These are phyloP conservation scores for Immersiporthe knoxdaviesiana DNA, from an alignment of 2,329 filamentous ascomycete genomes.

Conservation along the genomic window DNA sequence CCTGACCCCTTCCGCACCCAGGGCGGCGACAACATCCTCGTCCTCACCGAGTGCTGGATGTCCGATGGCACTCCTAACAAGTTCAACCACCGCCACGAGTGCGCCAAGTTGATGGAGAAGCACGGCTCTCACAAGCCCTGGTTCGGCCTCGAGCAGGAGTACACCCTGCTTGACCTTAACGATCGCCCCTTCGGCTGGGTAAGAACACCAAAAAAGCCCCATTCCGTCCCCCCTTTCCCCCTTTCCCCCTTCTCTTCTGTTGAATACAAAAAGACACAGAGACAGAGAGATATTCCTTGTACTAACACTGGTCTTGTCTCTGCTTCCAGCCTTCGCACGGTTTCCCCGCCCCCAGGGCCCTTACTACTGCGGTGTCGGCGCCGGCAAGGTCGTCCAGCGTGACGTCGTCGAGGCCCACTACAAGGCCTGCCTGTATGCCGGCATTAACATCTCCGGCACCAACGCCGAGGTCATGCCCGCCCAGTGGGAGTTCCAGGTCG, in stretches of 20 bases:
- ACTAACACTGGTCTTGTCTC: background rate
- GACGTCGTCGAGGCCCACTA: conserved; percentile 96
- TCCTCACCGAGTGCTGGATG: conserved; percentile 94
- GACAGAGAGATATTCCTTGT: background rate
- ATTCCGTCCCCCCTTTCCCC: background rate
- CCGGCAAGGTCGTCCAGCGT: conserved; percentile 95
- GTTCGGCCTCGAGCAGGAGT: conserved; percentile 99
- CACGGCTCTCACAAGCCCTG: conserved; percentile 84
- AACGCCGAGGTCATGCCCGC: conserved; percentile 98
- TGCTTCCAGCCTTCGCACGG: conserved; percentile 64
- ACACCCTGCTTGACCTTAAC: conserved; percentile 85
- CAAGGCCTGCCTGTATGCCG: conserved; percentile 82
- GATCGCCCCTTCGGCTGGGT: conserved; percentile 90
- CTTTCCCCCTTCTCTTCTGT: background rate
- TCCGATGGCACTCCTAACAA: conserved; percentile 95
- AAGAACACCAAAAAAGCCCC: conserved; percentile 15
- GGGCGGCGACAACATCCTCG: conserved; percentile 85
- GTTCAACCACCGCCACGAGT: conserved; percentile 96
- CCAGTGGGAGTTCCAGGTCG: conserved; percentile 98
- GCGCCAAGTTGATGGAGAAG: conserved; percentile 84
- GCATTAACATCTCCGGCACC: conserved; percentile 94
- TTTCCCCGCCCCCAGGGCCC: conserved; percentile 92
- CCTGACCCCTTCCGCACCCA: conserved; percentile 68
- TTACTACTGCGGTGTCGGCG: conserved; percentile 98
- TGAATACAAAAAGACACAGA: background rate